phyloP scores from a whole-genome alignment of 2,329 filamentous ascomycete species.

The Botrytis deweyae region DNA sequence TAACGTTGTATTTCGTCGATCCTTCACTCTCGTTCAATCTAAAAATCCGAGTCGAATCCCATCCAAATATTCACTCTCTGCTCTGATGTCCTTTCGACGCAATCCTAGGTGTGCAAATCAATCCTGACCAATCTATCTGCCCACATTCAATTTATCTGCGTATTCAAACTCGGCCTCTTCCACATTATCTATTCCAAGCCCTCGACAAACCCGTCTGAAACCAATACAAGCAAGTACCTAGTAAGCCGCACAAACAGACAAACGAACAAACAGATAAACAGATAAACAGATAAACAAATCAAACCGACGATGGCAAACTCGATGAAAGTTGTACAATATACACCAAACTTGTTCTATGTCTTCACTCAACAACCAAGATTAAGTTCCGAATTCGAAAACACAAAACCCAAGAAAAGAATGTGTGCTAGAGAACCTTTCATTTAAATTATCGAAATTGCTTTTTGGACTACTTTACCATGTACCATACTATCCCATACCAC shows the following conservation, averaged over 20 bases:
- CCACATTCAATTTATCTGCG: neutral
- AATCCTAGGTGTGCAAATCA: neutral
- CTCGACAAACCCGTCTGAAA: constrained; percentile 1
- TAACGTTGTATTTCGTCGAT: neutral
- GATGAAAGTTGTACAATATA: neutral
- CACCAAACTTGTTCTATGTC: neutral
- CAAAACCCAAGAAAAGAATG: neutral
- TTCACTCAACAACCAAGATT: neutral
- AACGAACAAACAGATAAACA: neutral
- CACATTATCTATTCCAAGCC: neutral
- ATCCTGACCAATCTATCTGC: neutral
- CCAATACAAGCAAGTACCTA: neutral
- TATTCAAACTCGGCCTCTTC: neutral
- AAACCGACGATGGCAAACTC: neutral
- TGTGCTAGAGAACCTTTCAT: neutral
- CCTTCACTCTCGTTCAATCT: neutral
- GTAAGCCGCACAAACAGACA: neutral
- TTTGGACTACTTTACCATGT: neutral
- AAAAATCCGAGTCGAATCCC: neutral
- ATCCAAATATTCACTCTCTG: neutral
- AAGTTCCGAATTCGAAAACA: neutral
- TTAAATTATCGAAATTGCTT: neutral
- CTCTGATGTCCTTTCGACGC: neutral
- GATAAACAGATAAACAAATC: neutral
- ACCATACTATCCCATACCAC: neutral